These are phyloP conservation scores for Huntiella decipiens DNA, from an alignment of 2,329 filamentous ascomycete species.

Conservation along the genomic window DNA sequence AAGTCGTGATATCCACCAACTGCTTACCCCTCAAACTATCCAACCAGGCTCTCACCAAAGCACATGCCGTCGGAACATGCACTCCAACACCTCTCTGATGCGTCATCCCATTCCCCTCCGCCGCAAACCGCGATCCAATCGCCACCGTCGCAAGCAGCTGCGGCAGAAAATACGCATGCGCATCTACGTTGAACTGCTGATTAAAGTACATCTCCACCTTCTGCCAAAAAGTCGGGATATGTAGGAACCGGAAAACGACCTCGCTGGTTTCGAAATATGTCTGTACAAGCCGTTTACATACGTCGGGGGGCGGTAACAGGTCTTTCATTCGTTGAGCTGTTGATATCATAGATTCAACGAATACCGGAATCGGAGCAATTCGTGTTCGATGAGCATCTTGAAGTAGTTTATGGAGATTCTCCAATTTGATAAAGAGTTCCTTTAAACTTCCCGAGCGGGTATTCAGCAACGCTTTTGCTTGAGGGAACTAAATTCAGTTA, in stretches of 20 bases:
- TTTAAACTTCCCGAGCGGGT: constrained; percentile 23
- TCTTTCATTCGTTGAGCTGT: constrained; percentile 38
- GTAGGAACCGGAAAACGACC: constrained; percentile 33
- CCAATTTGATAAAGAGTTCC: constrained; percentile 26
- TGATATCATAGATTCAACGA: constrained; percentile 39
- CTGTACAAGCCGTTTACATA: constrained; percentile 32
- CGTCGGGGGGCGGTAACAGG: constrained; percentile 29
- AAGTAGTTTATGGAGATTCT: constrained; percentile 28
- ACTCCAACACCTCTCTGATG: constrained; percentile 34
- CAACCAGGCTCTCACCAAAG: constrained; percentile 34
- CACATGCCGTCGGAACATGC: constrained; percentile 37
- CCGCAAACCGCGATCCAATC: constrained; percentile 33
- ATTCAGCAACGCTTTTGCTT: constrained; percentile 32
- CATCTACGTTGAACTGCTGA: constrained; percentile 24
- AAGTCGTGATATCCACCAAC: constrained; percentile 30
- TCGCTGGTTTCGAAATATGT: constrained; percentile 32
- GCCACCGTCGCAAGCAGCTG: constrained; percentile 34
- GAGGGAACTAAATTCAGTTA: constrained; percentile 25
- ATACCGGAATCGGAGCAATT: constrained; percentile 33
- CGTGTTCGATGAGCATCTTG: constrained; percentile 28
- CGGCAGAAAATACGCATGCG: constrained; percentile 26
- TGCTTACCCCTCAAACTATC: constrained; percentile 33
- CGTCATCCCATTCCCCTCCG: constrained; percentile 29
- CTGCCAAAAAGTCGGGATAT: constrained; percentile 30
- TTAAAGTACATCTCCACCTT: constrained; percentile 35